Evolutionary conservation across 2,329 filamentous ascomycete species (phyloP).

Genomic region (Ambrosiella beaveri): DNA sequence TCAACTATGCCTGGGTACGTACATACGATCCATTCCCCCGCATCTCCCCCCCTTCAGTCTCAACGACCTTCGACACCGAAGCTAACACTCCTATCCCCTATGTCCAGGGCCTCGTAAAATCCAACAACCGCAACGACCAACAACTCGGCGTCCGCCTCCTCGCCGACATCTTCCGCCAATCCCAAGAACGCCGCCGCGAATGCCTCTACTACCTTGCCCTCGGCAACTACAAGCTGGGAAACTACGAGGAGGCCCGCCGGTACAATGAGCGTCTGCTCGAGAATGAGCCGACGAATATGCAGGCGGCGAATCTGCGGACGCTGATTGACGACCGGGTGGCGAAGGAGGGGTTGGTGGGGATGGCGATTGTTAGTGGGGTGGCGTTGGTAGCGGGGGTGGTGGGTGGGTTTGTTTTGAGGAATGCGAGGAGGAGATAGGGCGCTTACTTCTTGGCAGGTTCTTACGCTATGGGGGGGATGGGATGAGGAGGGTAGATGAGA

Average conservation of each 20-base stretch:
- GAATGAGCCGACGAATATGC: constrained; percentile 78
- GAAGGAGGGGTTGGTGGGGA: constrained; percentile 82
- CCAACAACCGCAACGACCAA: constrained; percentile 64
- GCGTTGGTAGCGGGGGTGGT: constrained; percentile 87
- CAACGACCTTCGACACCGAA: neutral
- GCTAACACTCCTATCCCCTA: constrained; percentile 2
- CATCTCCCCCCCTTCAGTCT: neutral
- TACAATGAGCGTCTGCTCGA: constrained; percentile 90
- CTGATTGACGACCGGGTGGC: constrained; percentile 94
- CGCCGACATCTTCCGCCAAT: constrained; percentile 88
- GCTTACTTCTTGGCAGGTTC: neutral
- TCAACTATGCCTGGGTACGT: constrained; percentile 96
- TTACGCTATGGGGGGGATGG: neutral
- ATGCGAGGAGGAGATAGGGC: constrained; percentile 41
- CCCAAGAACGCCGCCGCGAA: constrained; percentile 84
- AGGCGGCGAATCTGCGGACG: constrained; percentile 68
- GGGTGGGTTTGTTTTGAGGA: constrained; percentile 70
- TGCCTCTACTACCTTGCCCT: constrained; percentile 96
- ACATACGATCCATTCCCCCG: neutral
- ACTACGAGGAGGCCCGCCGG: constrained; percentile 83
- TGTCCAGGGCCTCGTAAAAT: constrained; percentile 80
- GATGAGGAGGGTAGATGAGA: neutral
- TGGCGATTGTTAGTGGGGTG: constrained; percentile 85
- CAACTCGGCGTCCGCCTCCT: constrained; percentile 87
- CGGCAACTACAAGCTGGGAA: constrained; percentile 95